A percentile compares a stretch with the other conserved stretches of the same genome.
Conservation (phyloP, 495 filamentous ascomycete genomes). For the Penicillium atrosanguineum region DNA sequence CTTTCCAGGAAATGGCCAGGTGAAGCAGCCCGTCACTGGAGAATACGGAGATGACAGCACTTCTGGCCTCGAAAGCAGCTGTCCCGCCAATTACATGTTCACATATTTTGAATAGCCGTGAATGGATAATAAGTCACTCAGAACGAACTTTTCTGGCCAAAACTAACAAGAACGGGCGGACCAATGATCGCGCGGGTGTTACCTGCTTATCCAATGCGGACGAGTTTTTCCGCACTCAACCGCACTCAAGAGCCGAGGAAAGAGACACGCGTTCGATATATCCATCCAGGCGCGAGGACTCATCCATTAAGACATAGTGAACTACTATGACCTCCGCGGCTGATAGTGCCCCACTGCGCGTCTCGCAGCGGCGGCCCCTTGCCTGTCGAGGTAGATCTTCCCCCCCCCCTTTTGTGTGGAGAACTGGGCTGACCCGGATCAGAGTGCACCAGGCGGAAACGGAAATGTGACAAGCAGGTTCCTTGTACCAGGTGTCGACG, state of each 20-base stretch:
- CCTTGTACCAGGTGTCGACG: conserved; percentile 31
- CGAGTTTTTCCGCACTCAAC: neutral
- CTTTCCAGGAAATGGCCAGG: too few species aligned
- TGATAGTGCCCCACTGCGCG: conserved; percentile 15
- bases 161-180: too few species aligned
- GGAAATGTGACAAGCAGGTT: conserved; percentile 33
- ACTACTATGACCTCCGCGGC: conserved; percentile 7
- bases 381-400: conserved; percentile 29
- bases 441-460: conserved; percentile 34
- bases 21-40: too few species aligned
- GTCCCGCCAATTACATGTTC: too few species aligned
- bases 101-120: too few species aligned
- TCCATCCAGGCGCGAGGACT: neutral
- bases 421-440: conserved; percentile 5
- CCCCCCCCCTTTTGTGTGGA: neutral
- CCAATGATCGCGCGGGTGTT: neutral
- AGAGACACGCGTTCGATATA: neutral
- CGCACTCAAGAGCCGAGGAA: neutral
- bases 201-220: neutral
- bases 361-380: conserved; percentile 32
- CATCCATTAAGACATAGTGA: neutral
- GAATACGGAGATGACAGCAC: too few species aligned
- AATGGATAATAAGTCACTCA: too few species aligned
- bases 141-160: too few species aligned
- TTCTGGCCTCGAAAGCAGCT: too few species aligned